Percentiles rank a stretch among this genome's conserved stretches.
phyloP scores from a whole-genome alignment of 1,284 basidiomycete genomes.

The Boletus sp. region DNA sequence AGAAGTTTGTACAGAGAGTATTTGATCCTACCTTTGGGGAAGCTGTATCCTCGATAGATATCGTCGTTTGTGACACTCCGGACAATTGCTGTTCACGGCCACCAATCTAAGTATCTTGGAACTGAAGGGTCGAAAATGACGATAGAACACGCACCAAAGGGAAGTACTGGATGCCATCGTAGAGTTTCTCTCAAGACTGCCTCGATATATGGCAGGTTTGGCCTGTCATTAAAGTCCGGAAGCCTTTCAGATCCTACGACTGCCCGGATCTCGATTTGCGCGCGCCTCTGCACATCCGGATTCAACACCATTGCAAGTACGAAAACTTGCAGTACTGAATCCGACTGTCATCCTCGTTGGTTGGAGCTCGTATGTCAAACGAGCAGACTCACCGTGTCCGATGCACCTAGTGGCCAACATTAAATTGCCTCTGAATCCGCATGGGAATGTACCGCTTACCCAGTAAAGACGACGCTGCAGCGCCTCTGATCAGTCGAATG shows the following conservation, averaged over 20 bases:
- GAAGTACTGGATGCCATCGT: slow-evolving; percentile 22
- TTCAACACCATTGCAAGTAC: slow-evolving; percentile 17
- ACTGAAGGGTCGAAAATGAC: background rate
- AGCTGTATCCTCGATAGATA: slow-evolving; percentile 14
- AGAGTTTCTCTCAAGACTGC: slow-evolving; percentile 13
- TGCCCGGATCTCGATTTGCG: slow-evolving; percentile 12
- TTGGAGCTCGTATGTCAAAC: background rate
- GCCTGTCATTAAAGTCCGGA: slow-evolving; percentile 9
- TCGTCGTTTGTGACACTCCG: slow-evolving; percentile 16
- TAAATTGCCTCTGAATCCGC: background rate
- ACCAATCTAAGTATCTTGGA: background rate
- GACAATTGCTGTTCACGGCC: slow-evolving; percentile 4
- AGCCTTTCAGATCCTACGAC: slow-evolving; percentile 18
- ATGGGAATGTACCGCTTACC: background rate
- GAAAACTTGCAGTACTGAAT: slow-evolving; percentile 11
- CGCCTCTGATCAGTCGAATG: slow-evolving; percentile 1
- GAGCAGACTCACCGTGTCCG: slow-evolving; percentile 11
- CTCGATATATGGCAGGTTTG: slow-evolving; percentile 8
- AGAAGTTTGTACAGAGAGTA: background rate
- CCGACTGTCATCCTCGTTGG: slow-evolving; percentile 6
- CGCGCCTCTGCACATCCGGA: slow-evolving; percentile 16
- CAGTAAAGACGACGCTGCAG: slow-evolving; percentile 11
- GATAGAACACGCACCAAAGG: slow-evolving; percentile 11
- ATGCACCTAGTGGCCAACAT: slow-evolving; percentile 9
- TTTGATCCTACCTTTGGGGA: slow-evolving; percentile 14